Percentiles rank a stretch among this genome's conserved stretches.
Evolutionary conservation across 306 rosid species (phyloP).

Genomic region (Glycine latifolia): DNA sequence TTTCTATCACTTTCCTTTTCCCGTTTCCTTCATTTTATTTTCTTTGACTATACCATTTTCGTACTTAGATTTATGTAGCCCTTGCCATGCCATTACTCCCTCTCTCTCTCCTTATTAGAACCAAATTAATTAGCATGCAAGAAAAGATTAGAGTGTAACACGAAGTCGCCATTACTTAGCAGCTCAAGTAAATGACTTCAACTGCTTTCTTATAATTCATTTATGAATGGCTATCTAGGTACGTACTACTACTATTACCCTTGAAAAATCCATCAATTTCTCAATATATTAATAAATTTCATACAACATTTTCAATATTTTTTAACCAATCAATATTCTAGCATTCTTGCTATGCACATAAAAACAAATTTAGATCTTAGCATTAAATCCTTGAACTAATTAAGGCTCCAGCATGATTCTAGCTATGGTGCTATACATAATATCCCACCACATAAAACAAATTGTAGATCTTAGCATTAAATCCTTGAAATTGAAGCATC

Average conservation of each 20-base stretch:
- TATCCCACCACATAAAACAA: constrained; percentile 30
- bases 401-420: neutral
- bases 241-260: neutral
- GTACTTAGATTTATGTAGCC: neutral
- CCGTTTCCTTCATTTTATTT: neutral
- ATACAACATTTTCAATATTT: neutral
- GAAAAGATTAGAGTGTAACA: neutral
- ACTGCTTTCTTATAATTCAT: constrained; percentile 3
- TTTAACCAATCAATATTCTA: neutral
- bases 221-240: constrained; percentile 28
- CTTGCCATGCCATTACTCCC: no score
- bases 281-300: no score
- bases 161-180: neutral
- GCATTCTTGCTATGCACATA: neutral
- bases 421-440: no score
- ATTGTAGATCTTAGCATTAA: constrained; percentile 22
- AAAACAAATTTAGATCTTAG: no score
- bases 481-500: constrained; percentile 44
- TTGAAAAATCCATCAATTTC: constrained; percentile 15
- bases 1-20: constrained; percentile 47
- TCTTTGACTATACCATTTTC: constrained; percentile 29
- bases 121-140: constrained; percentile 17
- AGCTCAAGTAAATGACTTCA: neutral
- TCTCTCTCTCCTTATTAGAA: neutral
- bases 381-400: neutral